A percentile compares a stretch with the other conserved stretches of the same genome.
Evolutionary conservation across 805 yeast genomes (phyloP).

Genomic region (Metschnikowia corniflorae): DNA sequence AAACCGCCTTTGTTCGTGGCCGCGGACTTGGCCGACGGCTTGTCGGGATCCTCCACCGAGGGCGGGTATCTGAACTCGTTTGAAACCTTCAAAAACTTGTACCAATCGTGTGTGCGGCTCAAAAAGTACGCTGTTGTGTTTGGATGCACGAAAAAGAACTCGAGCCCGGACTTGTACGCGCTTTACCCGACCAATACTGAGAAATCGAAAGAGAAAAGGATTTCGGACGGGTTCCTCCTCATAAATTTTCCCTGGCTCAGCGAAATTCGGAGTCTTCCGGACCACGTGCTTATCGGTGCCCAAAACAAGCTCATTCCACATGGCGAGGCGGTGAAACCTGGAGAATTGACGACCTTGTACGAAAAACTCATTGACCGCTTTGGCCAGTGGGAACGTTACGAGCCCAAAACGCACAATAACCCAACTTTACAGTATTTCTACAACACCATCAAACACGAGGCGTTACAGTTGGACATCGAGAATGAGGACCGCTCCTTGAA

Average conservation of each 20-base stretch:
- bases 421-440: constrained; percentile 69
- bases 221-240: constrained; percentile 56
- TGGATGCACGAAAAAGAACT: constrained; percentile 55
- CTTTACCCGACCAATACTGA: constrained; percentile 50
- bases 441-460: constrained; percentile 57
- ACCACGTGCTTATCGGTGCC: constrained; percentile 18
- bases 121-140: constrained; percentile 64
- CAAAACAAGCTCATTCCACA: constrained; percentile 9
- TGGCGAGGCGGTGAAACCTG: constrained; percentile 10
- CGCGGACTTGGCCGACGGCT: constrained; percentile 53
- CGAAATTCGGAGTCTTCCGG: constrained; percentile 68
- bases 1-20: constrained; percentile 60
- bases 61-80: constrained; percentile 59
- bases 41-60: constrained; percentile 19
- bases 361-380: constrained; percentile 35
- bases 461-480: constrained; percentile 50
- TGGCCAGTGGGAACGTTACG: constrained; percentile 42
- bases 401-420: constrained; percentile 56
- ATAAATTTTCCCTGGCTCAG: constrained; percentile 70
- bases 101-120: constrained; percentile 51
- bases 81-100: constrained; percentile 64
- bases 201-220: not conserved
- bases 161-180: constrained; percentile 57
- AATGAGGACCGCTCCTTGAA: constrained; percentile 13
- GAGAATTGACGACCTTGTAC: constrained; percentile 20